Conservation (phyloP, 768 basidiomycete species). For the Lactifluus piperatus region DNA sequence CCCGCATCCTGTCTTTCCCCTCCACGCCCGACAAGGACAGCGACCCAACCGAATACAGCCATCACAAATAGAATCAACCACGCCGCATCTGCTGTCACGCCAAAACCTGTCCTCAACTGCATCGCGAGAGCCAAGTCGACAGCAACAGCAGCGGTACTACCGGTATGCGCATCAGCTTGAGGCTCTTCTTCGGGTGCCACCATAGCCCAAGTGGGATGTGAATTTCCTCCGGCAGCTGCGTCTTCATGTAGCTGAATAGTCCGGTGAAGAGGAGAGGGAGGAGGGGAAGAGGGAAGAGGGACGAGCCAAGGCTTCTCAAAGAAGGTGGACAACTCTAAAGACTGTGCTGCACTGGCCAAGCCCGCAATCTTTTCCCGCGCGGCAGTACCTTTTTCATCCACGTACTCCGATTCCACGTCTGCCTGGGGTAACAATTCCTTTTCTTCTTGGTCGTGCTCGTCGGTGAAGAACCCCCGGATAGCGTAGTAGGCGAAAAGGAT, state of each 20-base stretch:
- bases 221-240: not conserved
- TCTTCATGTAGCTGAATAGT: slow-evolving; percentile 9
- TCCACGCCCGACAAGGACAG: slow-evolving; percentile 36
- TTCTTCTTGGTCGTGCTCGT: slow-evolving; percentile 21
- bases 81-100: slow-evolving; percentile 61
- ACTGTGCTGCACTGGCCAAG: not conserved
- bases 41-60: slow-evolving; percentile 73
- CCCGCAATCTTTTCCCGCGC: not conserved
- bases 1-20: slow-evolving; percentile 7
- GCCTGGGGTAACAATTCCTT: slow-evolving; percentile 6
- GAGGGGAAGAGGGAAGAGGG: slow-evolving; percentile 18
- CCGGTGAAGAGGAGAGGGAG: slow-evolving; percentile 23
- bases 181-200: slow-evolving; percentile 12
- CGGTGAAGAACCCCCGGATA: slow-evolving; percentile 16
- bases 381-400: slow-evolving; percentile 6
- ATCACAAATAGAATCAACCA: slow-evolving; percentile 77
- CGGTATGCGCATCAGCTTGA: slow-evolving; percentile 26
- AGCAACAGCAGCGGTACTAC: slow-evolving; percentile 33
- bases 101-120: slow-evolving; percentile 68
- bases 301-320: slow-evolving; percentile 15
- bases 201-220: slow-evolving; percentile 9
- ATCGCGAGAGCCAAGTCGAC: slow-evolving; percentile 66
- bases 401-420: slow-evolving; percentile 4
- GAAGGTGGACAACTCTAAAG: slow-evolving; percentile 6
- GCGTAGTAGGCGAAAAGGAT: slow-evolving; percentile 21